Conservation (phyloP, 345 rosid genomes). For the Clarkia xantiana region DNA sequence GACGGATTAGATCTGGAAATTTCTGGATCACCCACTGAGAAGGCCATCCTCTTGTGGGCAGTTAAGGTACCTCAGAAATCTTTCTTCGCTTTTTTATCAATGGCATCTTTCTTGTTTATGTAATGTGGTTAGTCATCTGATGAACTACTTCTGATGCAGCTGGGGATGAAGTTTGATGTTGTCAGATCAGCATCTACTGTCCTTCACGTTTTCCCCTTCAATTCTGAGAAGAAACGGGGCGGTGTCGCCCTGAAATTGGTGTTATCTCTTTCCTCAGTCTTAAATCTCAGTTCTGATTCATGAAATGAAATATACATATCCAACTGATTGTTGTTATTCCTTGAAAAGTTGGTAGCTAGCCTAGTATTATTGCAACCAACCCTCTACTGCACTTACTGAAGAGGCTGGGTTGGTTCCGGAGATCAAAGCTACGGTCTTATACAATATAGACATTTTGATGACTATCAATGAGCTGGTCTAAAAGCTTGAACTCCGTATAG, state of each 20-base stretch:
- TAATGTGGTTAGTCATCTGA: slow-evolving; percentile 3
- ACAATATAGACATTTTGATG: no score
- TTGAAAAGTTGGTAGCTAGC: no score
- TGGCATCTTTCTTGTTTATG: neutral
- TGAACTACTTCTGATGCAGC: slow-evolving; percentile 30
- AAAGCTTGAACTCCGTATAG: no score
- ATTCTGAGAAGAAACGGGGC: slow-evolving; percentile 84
- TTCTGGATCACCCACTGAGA: slow-evolving; percentile 96
- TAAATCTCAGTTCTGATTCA: no score
- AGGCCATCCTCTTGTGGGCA: slow-evolving; percentile 91
- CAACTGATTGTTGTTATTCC: no score
- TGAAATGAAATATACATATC: no score
- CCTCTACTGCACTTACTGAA: no score
- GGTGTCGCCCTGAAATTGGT: slow-evolving; percentile 87
- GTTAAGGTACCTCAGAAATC: slow-evolving; percentile 37
- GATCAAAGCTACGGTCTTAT: no score
- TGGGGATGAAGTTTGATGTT: slow-evolving; percentile 83
- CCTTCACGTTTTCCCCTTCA: slow-evolving; percentile 86
- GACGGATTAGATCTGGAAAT: slow-evolving; percentile 67
- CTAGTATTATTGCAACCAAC: no score
- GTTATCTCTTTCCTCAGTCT: slow-evolving; percentile 6
- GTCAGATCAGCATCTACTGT: slow-evolving; percentile 57
- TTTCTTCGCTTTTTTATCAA: neutral
- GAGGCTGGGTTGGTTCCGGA: no score
- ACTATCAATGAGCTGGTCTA: no score